These are phyloP conservation scores for Lathyrus oleraceus DNA, from an alignment of 306 rosid species.

Conservation along the genomic window DNA sequence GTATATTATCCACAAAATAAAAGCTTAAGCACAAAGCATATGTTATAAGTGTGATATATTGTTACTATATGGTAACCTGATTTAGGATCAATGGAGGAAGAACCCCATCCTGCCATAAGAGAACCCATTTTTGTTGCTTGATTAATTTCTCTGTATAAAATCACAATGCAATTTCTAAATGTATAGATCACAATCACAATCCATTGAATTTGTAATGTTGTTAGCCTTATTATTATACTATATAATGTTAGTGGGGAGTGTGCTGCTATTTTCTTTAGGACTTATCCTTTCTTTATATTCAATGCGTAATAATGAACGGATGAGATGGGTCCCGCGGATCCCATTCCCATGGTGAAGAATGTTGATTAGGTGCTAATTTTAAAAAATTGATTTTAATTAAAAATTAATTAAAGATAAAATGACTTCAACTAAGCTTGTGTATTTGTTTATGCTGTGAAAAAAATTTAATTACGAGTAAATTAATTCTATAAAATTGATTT, in stretches of 20 bases:
- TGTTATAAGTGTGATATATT: background rate
- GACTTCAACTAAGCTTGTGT: no score
- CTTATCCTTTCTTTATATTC: slow-evolving; percentile 29
- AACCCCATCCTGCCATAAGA: slow-evolving; percentile 82
- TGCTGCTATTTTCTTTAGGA: slow-evolving; percentile 21
- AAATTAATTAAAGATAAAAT: no score
- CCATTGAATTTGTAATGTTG: background rate
- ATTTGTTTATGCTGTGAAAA: no score
- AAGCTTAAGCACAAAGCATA: background rate
- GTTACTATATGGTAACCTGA: slow-evolving; percentile 52
- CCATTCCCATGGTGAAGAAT: no score
- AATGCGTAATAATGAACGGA: background rate
- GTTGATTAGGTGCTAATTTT: no score
- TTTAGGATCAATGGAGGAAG: slow-evolving; percentile 44
- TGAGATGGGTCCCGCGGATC: slow-evolving; percentile 18
- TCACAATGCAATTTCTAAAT: background rate
- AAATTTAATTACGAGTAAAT: no score
- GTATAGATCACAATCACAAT: background rate
- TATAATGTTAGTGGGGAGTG: background rate
- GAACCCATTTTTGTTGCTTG: slow-evolving; percentile 66
- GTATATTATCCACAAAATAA: background rate
- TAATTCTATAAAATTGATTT: no score
- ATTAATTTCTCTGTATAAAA: background rate
- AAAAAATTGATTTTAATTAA: no score
- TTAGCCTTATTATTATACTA: background rate